Evolutionary conservation across 106 monocot genomes (phyloP), one percentile per base, ranked within the genome.

Genomic region (Gastrodia elata): DNA sequence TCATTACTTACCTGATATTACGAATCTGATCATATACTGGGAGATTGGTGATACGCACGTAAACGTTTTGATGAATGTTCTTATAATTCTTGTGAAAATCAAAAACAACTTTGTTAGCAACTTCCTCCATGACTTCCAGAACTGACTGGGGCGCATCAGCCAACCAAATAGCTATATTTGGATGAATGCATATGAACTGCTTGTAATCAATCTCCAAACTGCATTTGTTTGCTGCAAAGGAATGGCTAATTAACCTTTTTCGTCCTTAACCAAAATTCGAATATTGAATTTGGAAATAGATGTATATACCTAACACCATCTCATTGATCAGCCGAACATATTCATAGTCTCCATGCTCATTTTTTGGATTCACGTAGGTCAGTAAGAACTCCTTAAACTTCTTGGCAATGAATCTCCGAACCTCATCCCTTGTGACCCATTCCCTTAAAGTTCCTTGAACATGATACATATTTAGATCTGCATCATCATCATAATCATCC

Each of bases 41-140:
- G 65, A 98, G 77, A 73, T 98, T 98, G 37, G 88, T 88, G 49
- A 98, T 82, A 2, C 98, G 75, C 8, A 98, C 93, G 83, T 91
- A 93, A 37, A 98, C 88, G 49, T 98, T 98, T 28, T 93, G 93
- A 78, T 91, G 90, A 65, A 98, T 98, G 34, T 98, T 93, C 79
- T 80, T 93, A 68, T 98, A 98, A 32, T 98, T 98, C 68, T 78
- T 80, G 75, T 93, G 98, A 70, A 91, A 76, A 83, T 84, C 84
- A 75, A 93, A 98, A 57, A 98, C 93, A 75, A 98, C 91, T 61
- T 83, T 88, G 68, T 80, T 84, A 27, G 98, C 93, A 77, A 93
- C 98, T 71, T 98, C 98, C 76, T 98, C 98, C 93, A 98, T 93
- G 73, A 98, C 98, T 80, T 98, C 98, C 74, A 98, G 90, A 56